A percentile compares a stretch with the other conserved stretches of the same genome.
phyloP scores from a whole-genome alignment of 2,329 filamentous ascomycete genomes.

The Cladosporium sp. region DNA sequence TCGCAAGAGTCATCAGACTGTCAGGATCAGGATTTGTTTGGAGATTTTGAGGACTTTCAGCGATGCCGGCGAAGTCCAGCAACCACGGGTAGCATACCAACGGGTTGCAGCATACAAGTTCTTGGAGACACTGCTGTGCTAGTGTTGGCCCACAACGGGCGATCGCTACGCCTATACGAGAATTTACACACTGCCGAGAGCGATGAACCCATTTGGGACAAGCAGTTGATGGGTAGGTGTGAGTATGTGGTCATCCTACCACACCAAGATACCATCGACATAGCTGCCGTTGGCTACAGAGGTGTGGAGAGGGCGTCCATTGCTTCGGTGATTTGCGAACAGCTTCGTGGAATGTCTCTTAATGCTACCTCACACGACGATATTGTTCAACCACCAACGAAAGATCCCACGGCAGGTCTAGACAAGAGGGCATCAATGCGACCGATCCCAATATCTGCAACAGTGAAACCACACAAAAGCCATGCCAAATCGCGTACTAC shows the following conservation, averaged over 20 bases:
- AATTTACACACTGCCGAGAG: constrained; percentile 16
- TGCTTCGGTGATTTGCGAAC: neutral
- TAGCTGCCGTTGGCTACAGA: neutral
- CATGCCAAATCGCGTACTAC: neutral
- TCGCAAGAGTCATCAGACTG: constrained; percentile 2
- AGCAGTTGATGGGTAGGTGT: constrained; percentile 4
- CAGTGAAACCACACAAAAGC: neutral
- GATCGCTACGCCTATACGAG: constrained; percentile 20
- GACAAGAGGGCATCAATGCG: neutral
- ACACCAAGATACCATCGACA: neutral
- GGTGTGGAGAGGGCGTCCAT: neutral
- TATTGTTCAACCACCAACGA: no score
- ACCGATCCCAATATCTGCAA: neutral
- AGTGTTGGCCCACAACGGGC: constrained; percentile 18
- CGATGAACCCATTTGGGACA: neutral
- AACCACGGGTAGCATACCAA: neutral
- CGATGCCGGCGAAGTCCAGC: constrained; percentile 13
- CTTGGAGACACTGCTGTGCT: constrained; percentile 24
- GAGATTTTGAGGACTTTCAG: constrained; percentile 15
- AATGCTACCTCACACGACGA: no score
- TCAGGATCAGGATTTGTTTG: constrained; percentile 21
- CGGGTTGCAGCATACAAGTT: constrained; percentile 3
- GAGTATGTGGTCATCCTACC: constrained; percentile 17
- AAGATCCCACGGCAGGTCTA: no score
- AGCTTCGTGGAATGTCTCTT: neutral